A percentile compares a stretch with the other conserved stretches of the same genome.
phyloP scores from a whole-genome alignment of 2,329 filamentous ascomycete species.

The Hypoxylon sp. region DNA sequence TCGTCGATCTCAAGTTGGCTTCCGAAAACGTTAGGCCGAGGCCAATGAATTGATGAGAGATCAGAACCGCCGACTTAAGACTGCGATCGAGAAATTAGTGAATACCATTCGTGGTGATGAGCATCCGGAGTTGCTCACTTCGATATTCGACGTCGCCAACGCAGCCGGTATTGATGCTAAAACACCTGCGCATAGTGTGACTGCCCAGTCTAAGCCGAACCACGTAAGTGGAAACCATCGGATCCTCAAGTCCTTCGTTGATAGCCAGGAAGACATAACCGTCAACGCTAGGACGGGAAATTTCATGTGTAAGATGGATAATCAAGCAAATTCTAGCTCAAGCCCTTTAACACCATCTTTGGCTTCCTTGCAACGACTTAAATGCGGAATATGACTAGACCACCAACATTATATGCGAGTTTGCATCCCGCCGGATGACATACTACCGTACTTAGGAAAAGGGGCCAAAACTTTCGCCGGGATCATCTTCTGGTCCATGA shows the following conservation, averaged over 20 bases:
- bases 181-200: constrained; percentile 5
- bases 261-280: constrained; percentile 19
- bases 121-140: constrained; percentile 32
- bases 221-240: neutral
- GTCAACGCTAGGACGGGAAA: constrained; percentile 16
- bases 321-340: neutral
- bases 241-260: neutral
- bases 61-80: constrained; percentile 31
- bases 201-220: neutral
- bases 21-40: constrained; percentile 39
- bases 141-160: constrained; percentile 33
- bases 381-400: constrained; percentile 37
- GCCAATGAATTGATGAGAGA: constrained; percentile 24
- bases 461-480: constrained; percentile 34
- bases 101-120: constrained; percentile 32
- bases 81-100: constrained; percentile 33
- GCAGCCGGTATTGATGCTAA: constrained; percentile 29
- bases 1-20: constrained; percentile 37
- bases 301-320: neutral
- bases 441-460: constrained; percentile 33
- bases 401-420: constrained; percentile 36
- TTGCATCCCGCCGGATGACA: constrained; percentile 35
- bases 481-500: constrained; percentile 33
- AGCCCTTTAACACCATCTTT: neutral
- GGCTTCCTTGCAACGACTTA: constrained; percentile 20